These are phyloP conservation scores for Viola odorata DNA, from an alignment of 345 rosid species.

Conservation along the genomic window DNA sequence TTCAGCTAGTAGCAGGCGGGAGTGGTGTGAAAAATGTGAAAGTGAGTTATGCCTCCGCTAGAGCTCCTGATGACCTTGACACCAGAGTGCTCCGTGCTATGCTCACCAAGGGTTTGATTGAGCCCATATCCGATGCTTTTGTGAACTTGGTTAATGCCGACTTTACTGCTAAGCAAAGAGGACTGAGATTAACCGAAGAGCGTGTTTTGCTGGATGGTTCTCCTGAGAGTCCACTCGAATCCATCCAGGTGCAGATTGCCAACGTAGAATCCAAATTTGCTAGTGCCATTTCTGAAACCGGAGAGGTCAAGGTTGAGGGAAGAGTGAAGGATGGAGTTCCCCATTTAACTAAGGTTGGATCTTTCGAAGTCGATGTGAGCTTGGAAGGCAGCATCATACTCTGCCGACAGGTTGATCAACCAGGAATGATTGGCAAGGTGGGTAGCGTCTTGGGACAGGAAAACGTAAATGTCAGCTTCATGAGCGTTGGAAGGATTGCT, in stretches of 20 bases:
- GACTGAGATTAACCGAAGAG: constrained; percentile 18
- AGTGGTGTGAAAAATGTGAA: constrained; percentile 21
- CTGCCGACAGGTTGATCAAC: constrained; percentile 27
- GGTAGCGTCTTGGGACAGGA: constrained; percentile 21
- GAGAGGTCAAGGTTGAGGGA: constrained; percentile 26
- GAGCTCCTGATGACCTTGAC: constrained; percentile 27
- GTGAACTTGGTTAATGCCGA: constrained; percentile 30
- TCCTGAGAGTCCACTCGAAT: constrained; percentile 23
- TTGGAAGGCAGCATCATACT: constrained; percentile 28
- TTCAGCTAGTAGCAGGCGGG: constrained; percentile 25
- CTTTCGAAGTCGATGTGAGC: constrained; percentile 27
- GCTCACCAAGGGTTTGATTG: constrained; percentile 28
- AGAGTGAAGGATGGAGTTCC: constrained; percentile 26
- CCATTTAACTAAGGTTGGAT: constrained; percentile 27
- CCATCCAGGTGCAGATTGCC: constrained; percentile 23
- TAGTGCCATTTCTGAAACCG: constrained; percentile 22
- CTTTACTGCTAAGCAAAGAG: constrained; percentile 27
- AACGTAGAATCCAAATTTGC: constrained; percentile 27
- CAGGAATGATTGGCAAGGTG: constrained; percentile 28
- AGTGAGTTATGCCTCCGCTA: constrained; percentile 19
- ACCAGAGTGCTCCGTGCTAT: constrained; percentile 27
- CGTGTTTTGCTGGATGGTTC: constrained; percentile 20
- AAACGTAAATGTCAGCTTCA: constrained; percentile 29
- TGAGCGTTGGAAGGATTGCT: constrained; percentile 29
- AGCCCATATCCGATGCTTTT: constrained; percentile 21